These are phyloP conservation scores for Aspergillus sergii DNA, from an alignment of 2,329 filamentous ascomycete genomes.

Conservation along the genomic window DNA sequence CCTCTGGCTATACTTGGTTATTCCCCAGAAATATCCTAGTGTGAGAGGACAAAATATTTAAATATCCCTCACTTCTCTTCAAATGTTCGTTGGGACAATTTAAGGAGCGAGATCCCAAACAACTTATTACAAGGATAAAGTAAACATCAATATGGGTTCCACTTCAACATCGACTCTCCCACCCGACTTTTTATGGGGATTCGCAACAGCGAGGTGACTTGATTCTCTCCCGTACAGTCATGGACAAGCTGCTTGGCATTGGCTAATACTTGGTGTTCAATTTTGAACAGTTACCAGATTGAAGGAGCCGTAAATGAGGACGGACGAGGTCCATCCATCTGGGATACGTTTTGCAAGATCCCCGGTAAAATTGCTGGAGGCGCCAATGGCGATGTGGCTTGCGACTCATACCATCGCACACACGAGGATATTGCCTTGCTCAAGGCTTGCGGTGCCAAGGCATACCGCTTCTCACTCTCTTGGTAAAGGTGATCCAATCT, in stretches of 20 bases:
- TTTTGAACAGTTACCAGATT: conserved; percentile 75
- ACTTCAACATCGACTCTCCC: conserved; percentile 51
- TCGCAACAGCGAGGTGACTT: conserved; percentile 71
- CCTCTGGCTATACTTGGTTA: not conserved
- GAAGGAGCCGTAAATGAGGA: conserved; percentile 76
- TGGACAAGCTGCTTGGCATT: too few relatives aligned
- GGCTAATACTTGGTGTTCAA: conserved; percentile 4
- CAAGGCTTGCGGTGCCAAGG: conserved; percentile 70
- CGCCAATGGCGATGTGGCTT: conserved; percentile 74
- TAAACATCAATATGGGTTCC: conserved; percentile 27
- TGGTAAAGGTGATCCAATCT: conserved; percentile 48
- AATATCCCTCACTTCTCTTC: conserved; percentile 22
- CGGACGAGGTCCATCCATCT: conserved; percentile 80
- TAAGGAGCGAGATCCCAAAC: not conserved
- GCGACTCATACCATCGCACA: conserved; percentile 83
- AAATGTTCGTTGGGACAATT: not conserved
- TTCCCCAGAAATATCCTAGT: not conserved
- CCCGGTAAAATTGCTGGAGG: conserved; percentile 82
- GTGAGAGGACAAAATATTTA: conserved; percentile 6
- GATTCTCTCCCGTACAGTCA: not conserved
- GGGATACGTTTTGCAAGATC: conserved; percentile 84
- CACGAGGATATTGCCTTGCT: conserved; percentile 76
- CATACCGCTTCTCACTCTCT: conserved; percentile 83
- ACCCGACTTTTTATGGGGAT: conserved; percentile 75
- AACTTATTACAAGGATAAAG: not conserved